Conservation (phyloP, 352 stramenopile genomes). For the Phytophthora ohioensis region DNA sequence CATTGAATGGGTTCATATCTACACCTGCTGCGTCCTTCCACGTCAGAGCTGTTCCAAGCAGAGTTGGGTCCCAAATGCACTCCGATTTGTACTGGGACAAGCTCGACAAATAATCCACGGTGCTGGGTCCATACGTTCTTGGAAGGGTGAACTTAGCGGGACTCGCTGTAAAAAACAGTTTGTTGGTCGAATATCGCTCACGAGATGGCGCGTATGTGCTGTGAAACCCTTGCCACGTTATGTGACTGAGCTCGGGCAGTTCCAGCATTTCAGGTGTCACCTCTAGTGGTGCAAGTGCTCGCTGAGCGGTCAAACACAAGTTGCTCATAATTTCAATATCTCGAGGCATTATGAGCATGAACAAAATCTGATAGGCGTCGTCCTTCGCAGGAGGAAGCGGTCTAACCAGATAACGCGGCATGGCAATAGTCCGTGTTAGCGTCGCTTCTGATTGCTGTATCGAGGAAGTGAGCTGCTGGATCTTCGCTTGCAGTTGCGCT, state of each 20-base stretch:
- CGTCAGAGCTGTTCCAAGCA: conserved; percentile 20
- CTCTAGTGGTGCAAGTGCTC: conserved; percentile 31
- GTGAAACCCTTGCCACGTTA: conserved; percentile 38
- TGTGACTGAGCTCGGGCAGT: neutral
- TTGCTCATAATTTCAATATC: conserved; percentile 48
- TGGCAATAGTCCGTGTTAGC: conserved; percentile 8
- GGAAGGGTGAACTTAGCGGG: neutral
- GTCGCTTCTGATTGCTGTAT: neutral
- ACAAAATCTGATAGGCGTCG: conserved; percentile 48
- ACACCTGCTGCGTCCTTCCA: conserved; percentile 32
- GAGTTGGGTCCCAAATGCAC: conserved; percentile 52
- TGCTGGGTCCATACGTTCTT: neutral
- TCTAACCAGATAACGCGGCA: conserved; percentile 42
- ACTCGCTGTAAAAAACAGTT: conserved; percentile 2
- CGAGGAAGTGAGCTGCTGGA: neutral
- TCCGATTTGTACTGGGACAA: conserved; percentile 15
- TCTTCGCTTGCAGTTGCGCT: neutral
- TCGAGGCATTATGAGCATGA: conserved; percentile 50
- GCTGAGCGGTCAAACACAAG: conserved; percentile 50
- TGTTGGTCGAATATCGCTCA: neutral
- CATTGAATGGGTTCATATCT: conserved; percentile 50
- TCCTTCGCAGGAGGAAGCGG: conserved; percentile 37
- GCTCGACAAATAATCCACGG: conserved; percentile 6
- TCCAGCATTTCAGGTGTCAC: conserved; percentile 16
- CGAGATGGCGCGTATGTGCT: neutral